Conservation (phyloP, 768 basidiomycete genomes). For the Podaxis mareebaensis region DNA sequence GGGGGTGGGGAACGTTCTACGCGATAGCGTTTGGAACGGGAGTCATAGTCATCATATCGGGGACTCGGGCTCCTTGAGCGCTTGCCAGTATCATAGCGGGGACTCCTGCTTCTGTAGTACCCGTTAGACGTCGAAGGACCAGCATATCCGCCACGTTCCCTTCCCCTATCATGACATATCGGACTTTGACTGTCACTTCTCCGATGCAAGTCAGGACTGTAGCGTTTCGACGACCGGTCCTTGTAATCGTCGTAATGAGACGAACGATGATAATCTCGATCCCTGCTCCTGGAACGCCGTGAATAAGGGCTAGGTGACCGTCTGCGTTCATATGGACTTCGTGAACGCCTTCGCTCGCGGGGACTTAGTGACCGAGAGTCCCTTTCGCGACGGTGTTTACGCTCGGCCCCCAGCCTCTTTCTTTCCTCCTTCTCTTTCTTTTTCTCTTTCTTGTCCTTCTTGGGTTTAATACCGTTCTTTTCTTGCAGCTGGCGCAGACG, state of each 20-base stretch:
- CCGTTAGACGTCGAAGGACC: conserved; percentile 29
- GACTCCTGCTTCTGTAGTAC: conserved; percentile 20
- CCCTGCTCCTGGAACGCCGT: conserved; percentile 47
- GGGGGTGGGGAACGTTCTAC: conserved; percentile 42
- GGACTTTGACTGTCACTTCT: conserved; percentile 32
- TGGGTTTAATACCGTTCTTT: conserved; percentile 76
- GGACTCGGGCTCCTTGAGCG: conserved; percentile 37
- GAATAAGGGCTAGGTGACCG: conserved; percentile 28
- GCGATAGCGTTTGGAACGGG: conserved; percentile 51
- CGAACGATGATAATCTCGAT: conserved; percentile 27
- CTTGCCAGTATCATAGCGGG: conserved; percentile 34
- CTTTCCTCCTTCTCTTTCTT: conserved; percentile 49
- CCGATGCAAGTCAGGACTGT: conserved; percentile 37
- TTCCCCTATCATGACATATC: conserved; percentile 21
- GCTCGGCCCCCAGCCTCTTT: conserved; percentile 42
- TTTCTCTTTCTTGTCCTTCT: conserved; percentile 74
- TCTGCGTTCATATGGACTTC: conserved; percentile 19
- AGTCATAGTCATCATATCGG: conserved; percentile 23
- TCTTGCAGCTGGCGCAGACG: conserved; percentile 81
- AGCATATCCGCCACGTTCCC: conserved; percentile 27
- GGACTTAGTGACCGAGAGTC: conserved; percentile 24
- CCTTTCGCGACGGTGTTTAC: conserved; percentile 30
- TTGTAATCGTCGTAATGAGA: conserved; percentile 31
- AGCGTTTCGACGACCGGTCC: conserved; percentile 24
- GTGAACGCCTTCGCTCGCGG: conserved; percentile 19